Evolutionary conservation across 805 yeast genomes (phyloP).

Genomic region (Candida loeiensis): DNA sequence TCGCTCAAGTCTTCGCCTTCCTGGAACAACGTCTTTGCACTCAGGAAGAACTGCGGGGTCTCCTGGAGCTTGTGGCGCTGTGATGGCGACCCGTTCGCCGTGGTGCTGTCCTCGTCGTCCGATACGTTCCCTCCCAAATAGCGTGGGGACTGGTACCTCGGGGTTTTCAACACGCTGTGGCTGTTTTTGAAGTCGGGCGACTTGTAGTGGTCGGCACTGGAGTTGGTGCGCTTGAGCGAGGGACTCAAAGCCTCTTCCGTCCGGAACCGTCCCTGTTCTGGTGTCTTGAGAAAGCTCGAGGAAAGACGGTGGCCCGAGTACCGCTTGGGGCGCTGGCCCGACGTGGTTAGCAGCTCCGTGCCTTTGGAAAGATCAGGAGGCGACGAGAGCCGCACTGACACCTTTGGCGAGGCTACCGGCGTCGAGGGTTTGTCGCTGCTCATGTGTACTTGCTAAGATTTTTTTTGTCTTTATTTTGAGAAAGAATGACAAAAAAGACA

Average conservation of each 20-base stretch:
- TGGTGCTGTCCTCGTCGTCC: conserved; percentile 5
- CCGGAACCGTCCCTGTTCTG: conserved; percentile 25
- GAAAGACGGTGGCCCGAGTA: conserved; percentile 23
- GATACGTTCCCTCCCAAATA: conserved; percentile 3
- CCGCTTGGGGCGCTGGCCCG: neutral
- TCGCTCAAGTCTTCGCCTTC: conserved; percentile 37
- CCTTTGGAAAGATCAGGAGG: conserved; percentile 27
- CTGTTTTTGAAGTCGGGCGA: conserved; percentile 34
- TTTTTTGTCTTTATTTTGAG: conserved; percentile 2
- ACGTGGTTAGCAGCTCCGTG: conserved; percentile 15
- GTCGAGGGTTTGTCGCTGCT: conserved; percentile 30
- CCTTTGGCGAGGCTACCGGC: conserved; percentile 23
- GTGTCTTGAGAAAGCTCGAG: conserved; percentile 31
- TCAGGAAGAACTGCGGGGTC: conserved; percentile 40
- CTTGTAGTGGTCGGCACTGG: conserved; percentile 15
- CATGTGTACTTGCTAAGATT: conserved; percentile 11
- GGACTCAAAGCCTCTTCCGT: conserved; percentile 33
- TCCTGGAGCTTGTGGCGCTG: conserved; percentile 26
- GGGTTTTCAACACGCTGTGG: conserved; percentile 17
- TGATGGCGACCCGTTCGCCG: conserved; percentile 5
- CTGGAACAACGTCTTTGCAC: conserved; percentile 35
- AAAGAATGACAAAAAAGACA: neutral
- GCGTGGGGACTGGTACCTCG: conserved; percentile 5
- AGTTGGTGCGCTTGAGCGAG: conserved; percentile 32
- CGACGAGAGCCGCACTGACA: conserved; percentile 19